These are phyloP conservation scores for Bertia moriformis DNA, from an alignment of 2,329 filamentous ascomycete species.

Conservation along the genomic window DNA sequence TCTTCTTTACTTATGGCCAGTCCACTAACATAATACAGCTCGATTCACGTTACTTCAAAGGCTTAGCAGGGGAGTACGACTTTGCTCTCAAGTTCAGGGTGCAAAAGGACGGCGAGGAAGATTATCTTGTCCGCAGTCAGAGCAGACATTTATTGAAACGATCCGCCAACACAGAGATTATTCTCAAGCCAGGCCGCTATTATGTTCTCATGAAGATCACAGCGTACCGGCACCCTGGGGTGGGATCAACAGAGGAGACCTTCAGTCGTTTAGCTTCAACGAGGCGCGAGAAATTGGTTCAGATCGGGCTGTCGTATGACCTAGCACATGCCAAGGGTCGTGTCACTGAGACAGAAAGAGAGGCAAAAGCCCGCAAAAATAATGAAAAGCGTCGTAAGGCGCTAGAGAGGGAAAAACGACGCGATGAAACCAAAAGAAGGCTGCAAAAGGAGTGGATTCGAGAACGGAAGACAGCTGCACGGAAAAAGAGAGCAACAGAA, in stretches of 20 bases:
- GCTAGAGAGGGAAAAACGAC: conserved; percentile 5
- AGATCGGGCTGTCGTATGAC: conserved; percentile 27
- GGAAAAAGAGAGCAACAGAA: neutral
- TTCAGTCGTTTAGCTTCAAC: conserved; percentile 19
- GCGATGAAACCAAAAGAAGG: conserved; percentile 18
- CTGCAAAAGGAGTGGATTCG: conserved; percentile 19
- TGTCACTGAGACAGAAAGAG: conserved; percentile 16
- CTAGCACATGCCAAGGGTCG: conserved; percentile 25
- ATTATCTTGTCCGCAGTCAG: conserved; percentile 41
- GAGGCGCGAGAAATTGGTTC: conserved; percentile 17
- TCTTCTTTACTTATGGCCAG: neutral
- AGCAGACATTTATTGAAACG: conserved; percentile 36
- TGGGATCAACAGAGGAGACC: conserved; percentile 39
- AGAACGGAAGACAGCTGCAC: conserved; percentile 3
- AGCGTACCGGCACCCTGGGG: conserved; percentile 26
- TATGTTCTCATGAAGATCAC: conserved; percentile 56
- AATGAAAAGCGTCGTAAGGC: conserved; percentile 5
- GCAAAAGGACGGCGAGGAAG: conserved; percentile 42
- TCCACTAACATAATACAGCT: conserved; percentile 18
- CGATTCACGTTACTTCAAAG: conserved; percentile 44
- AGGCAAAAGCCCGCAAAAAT: conserved; percentile 10
- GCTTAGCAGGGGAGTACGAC: conserved; percentile 37
- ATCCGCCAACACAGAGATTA: conserved; percentile 58
- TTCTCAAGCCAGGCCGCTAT: conserved; percentile 54
- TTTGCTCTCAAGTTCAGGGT: conserved; percentile 43